Evolutionary conservation across 257 asterid species (phyloP).

Genomic region (Cordia subcordata): DNA sequence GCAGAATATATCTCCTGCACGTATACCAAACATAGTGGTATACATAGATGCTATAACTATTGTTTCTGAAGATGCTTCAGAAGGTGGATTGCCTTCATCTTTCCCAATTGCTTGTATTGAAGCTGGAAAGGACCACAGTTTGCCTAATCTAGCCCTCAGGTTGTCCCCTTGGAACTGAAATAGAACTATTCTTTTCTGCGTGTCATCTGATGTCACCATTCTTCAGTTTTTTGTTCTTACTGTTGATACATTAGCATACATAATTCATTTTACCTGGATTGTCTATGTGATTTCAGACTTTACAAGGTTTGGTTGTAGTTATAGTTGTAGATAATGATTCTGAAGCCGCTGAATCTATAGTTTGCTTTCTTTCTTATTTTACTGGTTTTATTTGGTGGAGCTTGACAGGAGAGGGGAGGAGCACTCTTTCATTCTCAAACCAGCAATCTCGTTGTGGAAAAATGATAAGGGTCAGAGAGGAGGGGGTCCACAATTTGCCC

Average conservation of each 20-base stretch:
- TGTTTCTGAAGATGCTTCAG: conserved; percentile 86
- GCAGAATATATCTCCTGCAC: conserved; percentile 89
- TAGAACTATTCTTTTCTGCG: too few relatives aligned
- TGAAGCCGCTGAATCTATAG: too few relatives aligned
- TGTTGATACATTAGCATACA: too few relatives aligned
- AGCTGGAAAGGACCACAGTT: conserved; percentile 69
- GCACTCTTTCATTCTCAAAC: conserved; percentile 93
- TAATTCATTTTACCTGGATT: too few relatives aligned
- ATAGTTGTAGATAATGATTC: too few relatives aligned
- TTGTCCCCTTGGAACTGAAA: too few relatives aligned
- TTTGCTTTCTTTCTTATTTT: too few relatives aligned
- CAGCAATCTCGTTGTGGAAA: conserved; percentile 63
- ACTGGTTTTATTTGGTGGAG: too few relatives aligned
- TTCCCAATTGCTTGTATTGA: conserved; percentile 83
- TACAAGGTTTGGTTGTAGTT: neutral
- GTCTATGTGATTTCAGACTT: too few relatives aligned
- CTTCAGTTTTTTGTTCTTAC: too few relatives aligned
- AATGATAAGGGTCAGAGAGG: conserved; percentile 36
- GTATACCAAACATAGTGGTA: conserved; percentile 67
- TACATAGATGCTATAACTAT: conserved; percentile 82
- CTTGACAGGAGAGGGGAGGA: conserved; percentile 98
- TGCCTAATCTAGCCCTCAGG: conserved; percentile 96
- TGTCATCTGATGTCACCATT: too few relatives aligned
- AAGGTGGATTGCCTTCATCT: conserved; percentile 68
- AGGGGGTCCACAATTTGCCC: conserved; percentile 31